Evolutionary conservation across 2,329 filamentous ascomycete species (phyloP), one percentile per base, ranked within the genome.

Genomic region (Apiospora marii): DNA sequence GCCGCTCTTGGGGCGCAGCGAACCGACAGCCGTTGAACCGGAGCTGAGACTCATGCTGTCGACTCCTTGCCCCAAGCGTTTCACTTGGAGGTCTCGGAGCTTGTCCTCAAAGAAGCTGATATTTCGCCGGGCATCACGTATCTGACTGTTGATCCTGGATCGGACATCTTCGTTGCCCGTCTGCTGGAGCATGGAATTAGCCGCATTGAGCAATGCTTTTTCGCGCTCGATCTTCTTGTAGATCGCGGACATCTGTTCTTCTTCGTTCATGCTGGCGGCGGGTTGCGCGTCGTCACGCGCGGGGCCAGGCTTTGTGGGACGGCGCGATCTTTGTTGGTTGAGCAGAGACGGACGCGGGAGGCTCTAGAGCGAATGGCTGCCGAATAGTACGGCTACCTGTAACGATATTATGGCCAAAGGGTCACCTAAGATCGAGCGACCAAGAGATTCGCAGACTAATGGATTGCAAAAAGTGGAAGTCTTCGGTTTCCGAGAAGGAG

Each of bases 161-260:
- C 95, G 93, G 76, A 98, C 96, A 74, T 92, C 90, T 78, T 95
- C 93, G 84, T 99, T 99, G 86, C 94, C 94, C 78, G 96, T 98
- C 83, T 96, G 95, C 85, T 95, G 93, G 84, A 95, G 93, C 95
- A 99, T 98, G 79, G 93, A 91, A 85, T 94, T 96, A 78, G 96
- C 96, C 79, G 94, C 96, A 83, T 93, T 93, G 87, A 99, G 96
- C 81, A 98, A 92, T 79, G 93, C 93, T 88, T 95, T 96, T 85
- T 99, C 96, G 83, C 96, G 92, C 88, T 98, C 94, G 84, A 99
- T 98, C 92, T 99, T 98, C 87, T 92, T 93, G 86, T 93, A 91
- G 85, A 99, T 95, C 83, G 94, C 93, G 84, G 91, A 91, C 84
- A 91, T 87, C 77, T 88, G 87, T 79, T 91, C 88, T 75, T 91